These are phyloP conservation scores for Peniophora sp. DNA, from an alignment of 1,284 basidiomycete genomes.

Conservation along the genomic window DNA sequence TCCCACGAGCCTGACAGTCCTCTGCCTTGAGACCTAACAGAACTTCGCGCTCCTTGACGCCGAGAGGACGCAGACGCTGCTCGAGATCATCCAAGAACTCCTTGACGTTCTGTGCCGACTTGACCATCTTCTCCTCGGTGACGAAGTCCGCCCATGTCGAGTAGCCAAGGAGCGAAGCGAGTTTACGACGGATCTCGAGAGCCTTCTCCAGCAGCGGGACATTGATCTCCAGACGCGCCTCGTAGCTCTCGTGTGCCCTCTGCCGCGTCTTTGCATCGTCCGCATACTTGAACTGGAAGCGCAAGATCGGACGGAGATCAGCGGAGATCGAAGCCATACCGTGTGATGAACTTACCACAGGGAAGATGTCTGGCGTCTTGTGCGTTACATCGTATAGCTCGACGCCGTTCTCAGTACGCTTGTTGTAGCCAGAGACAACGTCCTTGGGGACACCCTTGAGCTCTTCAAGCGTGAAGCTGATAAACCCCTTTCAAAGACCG, in stretches of 20 bases:
- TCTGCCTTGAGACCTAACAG: constrained; percentile 68
- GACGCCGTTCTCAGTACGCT: constrained; percentile 45
- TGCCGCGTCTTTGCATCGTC: constrained; percentile 61
- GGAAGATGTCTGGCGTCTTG: constrained; percentile 72
- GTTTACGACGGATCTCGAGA: constrained; percentile 60
- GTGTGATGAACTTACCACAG: constrained; percentile 44
- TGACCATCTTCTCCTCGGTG: constrained; percentile 82
- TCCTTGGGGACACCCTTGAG: constrained; percentile 74
- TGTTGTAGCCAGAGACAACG: constrained; percentile 67
- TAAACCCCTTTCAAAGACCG: constrained; percentile 35
- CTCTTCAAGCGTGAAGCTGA: constrained; percentile 63
- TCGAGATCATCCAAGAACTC: constrained; percentile 71
- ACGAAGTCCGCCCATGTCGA: constrained; percentile 77
- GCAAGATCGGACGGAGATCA: constrained; percentile 2
- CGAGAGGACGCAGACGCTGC: constrained; percentile 66
- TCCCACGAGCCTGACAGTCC: constrained; percentile 50
- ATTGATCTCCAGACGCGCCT: constrained; percentile 61
- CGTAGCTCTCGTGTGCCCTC: constrained; percentile 56
- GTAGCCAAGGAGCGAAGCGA: constrained; percentile 62
- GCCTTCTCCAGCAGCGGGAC: constrained; percentile 59
- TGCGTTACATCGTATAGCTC: constrained; percentile 64
- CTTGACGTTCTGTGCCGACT: constrained; percentile 48
- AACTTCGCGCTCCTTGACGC: constrained; percentile 51
- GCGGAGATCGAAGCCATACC: neutral
- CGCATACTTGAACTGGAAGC: constrained; percentile 68